These are phyloP conservation scores for Xylaria sp. DNA, from an alignment of 2,329 filamentous ascomycete species.

Conservation along the genomic window DNA sequence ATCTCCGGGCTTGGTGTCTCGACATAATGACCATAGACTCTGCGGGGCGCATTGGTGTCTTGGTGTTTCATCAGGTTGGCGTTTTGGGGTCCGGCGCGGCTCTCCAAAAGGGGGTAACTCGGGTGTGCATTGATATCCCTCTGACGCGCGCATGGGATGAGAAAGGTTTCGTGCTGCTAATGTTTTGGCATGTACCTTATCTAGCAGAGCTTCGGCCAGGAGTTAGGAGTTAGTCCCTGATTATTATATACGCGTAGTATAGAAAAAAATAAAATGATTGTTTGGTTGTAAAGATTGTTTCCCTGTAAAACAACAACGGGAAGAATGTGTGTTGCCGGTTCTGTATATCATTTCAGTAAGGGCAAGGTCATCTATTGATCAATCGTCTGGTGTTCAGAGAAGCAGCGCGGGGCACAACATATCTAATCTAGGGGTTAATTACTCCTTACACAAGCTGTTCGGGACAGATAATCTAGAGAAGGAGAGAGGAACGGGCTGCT, in stretches of 20 bases:
- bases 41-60: constrained; percentile 6
- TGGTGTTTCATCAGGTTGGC: constrained; percentile 6
- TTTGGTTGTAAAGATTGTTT: no score
- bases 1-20: background rate
- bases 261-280: background rate
- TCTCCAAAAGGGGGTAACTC: constrained; percentile 7
- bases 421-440: no score
- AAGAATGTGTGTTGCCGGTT: no score
- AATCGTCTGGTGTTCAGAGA: no score
- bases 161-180: constrained; percentile 6
- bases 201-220: constrained; percentile 8
- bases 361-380: no score
- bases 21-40: constrained; percentile 1
- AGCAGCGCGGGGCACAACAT: no score
- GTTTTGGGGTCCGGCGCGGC: constrained; percentile 4
- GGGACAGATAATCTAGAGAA: no score
- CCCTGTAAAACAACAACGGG: no score
- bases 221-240: background rate
- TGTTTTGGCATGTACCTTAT: constrained; percentile 8
- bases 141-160: constrained; percentile 6
- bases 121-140: constrained; percentile 20
- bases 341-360: no score
- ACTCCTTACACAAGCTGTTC: no score
- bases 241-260: background rate
- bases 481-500: no score